Conservation (phyloP, 2,329 filamentous ascomycete genomes). For the Akanthomyces muscarius region DNA sequence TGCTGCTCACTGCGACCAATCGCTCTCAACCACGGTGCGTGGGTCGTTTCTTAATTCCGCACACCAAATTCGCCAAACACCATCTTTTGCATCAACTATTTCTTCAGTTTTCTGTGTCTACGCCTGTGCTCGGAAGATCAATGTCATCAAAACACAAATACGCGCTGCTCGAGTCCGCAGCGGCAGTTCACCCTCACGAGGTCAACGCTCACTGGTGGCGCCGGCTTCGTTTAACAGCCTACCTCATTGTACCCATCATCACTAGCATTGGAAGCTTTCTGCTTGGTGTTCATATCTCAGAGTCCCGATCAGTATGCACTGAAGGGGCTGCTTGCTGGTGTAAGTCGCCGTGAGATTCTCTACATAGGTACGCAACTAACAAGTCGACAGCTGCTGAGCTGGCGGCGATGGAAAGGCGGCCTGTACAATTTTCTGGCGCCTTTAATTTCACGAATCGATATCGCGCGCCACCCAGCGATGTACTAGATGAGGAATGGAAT, state of each 20-base stretch:
- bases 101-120: too few species aligned
- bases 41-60: too few species aligned
- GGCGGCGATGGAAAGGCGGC: not conserved
- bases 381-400: not conserved
- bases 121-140: not conserved
- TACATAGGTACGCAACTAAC: not conserved
- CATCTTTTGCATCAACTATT: too few species aligned
- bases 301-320: not conserved
- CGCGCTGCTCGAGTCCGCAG: not conserved
- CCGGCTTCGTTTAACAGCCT: not conserved
- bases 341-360: not conserved
- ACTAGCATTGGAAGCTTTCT: not conserved
- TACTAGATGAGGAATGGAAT: not conserved
- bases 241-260: not conserved
- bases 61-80: too few species aligned
- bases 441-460: slow-evolving; percentile 5
- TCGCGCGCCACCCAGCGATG: not conserved
- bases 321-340: not conserved
- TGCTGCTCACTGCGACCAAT: too few species aligned
- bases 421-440: not conserved
- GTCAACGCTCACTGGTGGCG: not conserved
- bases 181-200: not conserved
- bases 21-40: too few species aligned
- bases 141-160: not conserved
- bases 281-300: not conserved